Evolutionary conservation across 73 alveolate genomes (phyloP).

Genomic region (Uronychia setigera): DNA sequence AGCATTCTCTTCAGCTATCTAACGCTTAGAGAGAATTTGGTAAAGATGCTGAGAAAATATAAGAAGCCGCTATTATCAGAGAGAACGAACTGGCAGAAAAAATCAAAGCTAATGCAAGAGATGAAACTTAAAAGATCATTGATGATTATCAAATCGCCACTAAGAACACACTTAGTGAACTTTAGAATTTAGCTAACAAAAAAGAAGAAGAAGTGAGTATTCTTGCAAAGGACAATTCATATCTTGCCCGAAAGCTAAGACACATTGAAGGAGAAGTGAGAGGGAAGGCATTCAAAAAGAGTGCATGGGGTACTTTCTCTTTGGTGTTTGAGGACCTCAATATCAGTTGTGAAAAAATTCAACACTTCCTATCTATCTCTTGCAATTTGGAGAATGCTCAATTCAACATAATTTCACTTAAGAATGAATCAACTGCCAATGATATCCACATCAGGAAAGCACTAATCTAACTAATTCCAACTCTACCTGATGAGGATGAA

Average conservation of each 20-base stretch:
- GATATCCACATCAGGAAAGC: conserved; percentile 3
- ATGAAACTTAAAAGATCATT: not conserved
- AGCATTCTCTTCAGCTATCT: not conserved
- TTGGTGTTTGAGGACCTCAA: conserved; percentile 13
- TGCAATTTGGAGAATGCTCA: not conserved
- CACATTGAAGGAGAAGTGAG: not conserved
- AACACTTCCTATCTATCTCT: conserved; percentile 9
- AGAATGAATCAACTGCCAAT: conserved; percentile 1
- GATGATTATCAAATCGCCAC: not conserved
- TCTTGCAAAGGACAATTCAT: too few relatives aligned
- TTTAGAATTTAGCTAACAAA: not conserved
- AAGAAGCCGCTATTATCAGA: not conserved
- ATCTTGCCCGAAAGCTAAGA: too few relatives aligned
- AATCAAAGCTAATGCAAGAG: not conserved
- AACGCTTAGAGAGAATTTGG: not conserved
- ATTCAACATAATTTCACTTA: not conserved
- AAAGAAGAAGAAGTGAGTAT: not conserved
- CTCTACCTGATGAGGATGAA: not conserved
- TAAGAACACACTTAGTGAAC: not conserved
- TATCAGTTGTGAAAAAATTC: conserved; percentile 6
- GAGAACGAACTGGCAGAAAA: not conserved
- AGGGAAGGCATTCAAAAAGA: conserved; percentile 2
- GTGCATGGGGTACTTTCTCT: conserved; percentile 17
- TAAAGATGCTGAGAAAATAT: not conserved
- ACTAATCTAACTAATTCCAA: not conserved